Percentiles rank a stretch among this genome's conserved stretches.
Evolutionary conservation across 176 grass and related monocot species (phyloP).

Genomic region (Elymus sibiricus): DNA sequence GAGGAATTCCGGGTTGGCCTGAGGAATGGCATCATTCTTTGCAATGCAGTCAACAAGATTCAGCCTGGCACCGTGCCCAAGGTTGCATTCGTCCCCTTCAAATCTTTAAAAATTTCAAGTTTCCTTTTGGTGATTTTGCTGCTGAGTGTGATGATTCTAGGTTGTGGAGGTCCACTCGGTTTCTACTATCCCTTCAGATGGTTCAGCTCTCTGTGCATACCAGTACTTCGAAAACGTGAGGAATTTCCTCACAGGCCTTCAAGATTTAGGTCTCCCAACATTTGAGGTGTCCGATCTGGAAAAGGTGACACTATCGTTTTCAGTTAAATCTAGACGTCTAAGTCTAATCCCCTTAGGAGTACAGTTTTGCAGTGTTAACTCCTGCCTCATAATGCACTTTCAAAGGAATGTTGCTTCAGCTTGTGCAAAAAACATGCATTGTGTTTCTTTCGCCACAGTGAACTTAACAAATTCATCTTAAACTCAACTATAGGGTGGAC

Average conservation of each 20-base stretch:
- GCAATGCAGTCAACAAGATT: constrained; percentile 90
- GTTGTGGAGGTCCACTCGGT: constrained; percentile 78
- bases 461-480: constrained; percentile 10
- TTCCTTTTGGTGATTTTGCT: constrained; percentile 17
- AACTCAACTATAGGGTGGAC: constrained; percentile 61
- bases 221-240: constrained; percentile 93
- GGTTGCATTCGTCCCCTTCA: constrained; percentile 47
- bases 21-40: constrained; percentile 94
- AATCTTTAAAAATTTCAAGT: constrained; percentile 16
- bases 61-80: constrained; percentile 66
- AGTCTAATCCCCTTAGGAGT: not conserved
- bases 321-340: constrained; percentile 4
- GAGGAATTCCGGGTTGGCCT: constrained; percentile 81
- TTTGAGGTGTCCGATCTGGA: constrained; percentile 90
- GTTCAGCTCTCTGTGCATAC: constrained; percentile 72
- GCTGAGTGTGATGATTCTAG: constrained; percentile 35
- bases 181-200: constrained; percentile 50
- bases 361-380: not conserved
- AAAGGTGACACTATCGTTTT: constrained; percentile 51
- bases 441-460: not conserved
- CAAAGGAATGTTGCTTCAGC: not conserved
- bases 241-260: constrained; percentile 67
- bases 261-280: constrained; percentile 81
- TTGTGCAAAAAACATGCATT: not conserved
- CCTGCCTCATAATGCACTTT: constrained; percentile 19